Evolutionary conservation across 345 rosid genomes (phyloP).

Genomic region (Rubroshorea leprosula): DNA sequence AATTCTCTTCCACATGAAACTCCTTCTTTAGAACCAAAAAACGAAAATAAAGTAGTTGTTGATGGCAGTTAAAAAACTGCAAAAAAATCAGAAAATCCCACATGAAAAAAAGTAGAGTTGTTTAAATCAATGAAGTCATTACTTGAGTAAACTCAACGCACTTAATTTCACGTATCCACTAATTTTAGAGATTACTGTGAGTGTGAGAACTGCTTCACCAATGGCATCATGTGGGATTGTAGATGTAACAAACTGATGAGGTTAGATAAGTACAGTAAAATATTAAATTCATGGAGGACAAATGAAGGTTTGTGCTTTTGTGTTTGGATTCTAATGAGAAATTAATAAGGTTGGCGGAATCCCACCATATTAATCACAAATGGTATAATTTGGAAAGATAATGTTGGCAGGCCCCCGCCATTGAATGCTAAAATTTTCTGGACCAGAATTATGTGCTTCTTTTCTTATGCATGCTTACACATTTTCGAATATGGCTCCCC

Average conservation of each 20-base stretch:
- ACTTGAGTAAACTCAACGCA: no score
- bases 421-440: background rate
- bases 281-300: no score
- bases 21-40: background rate
- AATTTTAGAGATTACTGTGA: no score
- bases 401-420: background rate
- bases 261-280: no score
- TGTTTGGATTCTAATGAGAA: conserved; percentile 26
- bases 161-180: no score
- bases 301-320: conserved; percentile 28
- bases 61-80: background rate
- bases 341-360: conserved; percentile 24
- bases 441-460: background rate
- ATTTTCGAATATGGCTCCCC: background rate
- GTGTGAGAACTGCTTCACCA: no score
- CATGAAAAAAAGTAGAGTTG: background rate
- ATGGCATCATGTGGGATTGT: background rate
- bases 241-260: background rate
- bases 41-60: background rate
- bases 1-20: background rate
- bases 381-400: conserved; percentile 14
- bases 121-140: no score
- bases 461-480: conserved; percentile 5
- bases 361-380: conserved; percentile 19
- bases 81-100: background rate